Conservation (phyloP, 495 filamentous ascomycete genomes). For the Aspergillus funiculosus region DNA sequence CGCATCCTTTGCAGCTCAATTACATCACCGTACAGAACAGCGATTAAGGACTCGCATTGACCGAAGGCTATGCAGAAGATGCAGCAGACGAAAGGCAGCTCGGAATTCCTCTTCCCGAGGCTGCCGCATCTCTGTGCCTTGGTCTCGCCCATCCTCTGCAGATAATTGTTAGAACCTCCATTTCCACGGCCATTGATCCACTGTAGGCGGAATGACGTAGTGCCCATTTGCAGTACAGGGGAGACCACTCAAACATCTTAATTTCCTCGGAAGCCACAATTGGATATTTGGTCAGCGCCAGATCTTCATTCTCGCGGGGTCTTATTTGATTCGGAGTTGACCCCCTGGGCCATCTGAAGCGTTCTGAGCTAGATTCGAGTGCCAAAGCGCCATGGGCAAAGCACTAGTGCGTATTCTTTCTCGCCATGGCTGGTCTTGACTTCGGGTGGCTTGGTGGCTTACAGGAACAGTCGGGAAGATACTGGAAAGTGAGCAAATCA, state of each 20-base stretch:
- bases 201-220: slow-evolving; percentile 3
- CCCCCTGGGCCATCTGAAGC: neutral
- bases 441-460: neutral
- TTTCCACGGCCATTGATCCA: neutral
- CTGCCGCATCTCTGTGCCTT: too few species aligned
- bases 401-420: neutral
- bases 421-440: neutral
- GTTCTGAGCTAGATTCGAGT: too few species aligned
- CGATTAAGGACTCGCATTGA: too few species aligned
- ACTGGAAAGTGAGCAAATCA: slow-evolving; percentile 3
- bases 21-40: neutral
- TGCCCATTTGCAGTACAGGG: neutral
- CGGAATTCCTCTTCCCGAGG: too few species aligned
- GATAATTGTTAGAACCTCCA: neutral
- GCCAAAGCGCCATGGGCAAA: too few species aligned
- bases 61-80: neutral
- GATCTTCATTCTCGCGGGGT: neutral
- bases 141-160: too few species aligned
- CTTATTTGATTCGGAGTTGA: neutral
- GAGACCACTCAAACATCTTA: neutral
- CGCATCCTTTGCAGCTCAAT: neutral
- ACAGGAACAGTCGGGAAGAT: neutral
- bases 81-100: neutral
- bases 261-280: slow-evolving; percentile 8
- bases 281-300: slow-evolving; percentile 6